A percentile compares a stretch with the other conserved stretches of the same genome.
Conservation (phyloP, 2,329 filamentous ascomycete genomes). For the Scedosporium apiospermum region DNA sequence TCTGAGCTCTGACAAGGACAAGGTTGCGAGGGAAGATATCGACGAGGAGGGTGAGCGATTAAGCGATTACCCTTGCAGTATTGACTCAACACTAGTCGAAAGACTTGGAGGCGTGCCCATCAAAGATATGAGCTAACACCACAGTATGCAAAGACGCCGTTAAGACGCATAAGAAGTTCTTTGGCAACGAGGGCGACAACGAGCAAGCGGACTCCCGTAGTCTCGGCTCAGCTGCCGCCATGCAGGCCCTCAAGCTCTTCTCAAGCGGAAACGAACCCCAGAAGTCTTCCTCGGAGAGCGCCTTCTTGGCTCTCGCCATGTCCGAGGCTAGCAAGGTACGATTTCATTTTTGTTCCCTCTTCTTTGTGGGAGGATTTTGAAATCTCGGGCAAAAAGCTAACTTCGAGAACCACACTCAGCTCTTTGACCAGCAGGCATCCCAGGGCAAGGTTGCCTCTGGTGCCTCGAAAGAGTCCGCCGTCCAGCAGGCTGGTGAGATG, state of each 20-base stretch:
- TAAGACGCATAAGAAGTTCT: slow-evolving; percentile 66
- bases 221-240: slow-evolving; percentile 65
- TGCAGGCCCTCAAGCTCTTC: slow-evolving; percentile 78
- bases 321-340: slow-evolving; percentile 68
- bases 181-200: slow-evolving; percentile 41
- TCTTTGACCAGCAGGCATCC: slow-evolving; percentile 50
- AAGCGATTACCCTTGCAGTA: slow-evolving; percentile 10
- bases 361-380: not conserved
- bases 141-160: slow-evolving; percentile 47
- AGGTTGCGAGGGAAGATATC: slow-evolving; percentile 36
- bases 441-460: slow-evolving; percentile 43
- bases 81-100: not conserved
- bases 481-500: slow-evolving; percentile 74
- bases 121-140: not conserved
- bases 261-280: slow-evolving; percentile 38
- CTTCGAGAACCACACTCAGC: slow-evolving; percentile 23
- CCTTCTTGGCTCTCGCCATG: slow-evolving; percentile 81
- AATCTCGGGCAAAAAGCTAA: not conserved
- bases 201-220: slow-evolving; percentile 37
- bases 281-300: slow-evolving; percentile 50
- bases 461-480: slow-evolving; percentile 69
- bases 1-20: slow-evolving; percentile 39
- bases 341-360: not conserved
- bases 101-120: not conserved
- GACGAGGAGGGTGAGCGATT: slow-evolving; percentile 36